These are phyloP conservation scores for Fraxinus albicans DNA, from an alignment of 305 asterid genomes.

Conservation along the genomic window DNA sequence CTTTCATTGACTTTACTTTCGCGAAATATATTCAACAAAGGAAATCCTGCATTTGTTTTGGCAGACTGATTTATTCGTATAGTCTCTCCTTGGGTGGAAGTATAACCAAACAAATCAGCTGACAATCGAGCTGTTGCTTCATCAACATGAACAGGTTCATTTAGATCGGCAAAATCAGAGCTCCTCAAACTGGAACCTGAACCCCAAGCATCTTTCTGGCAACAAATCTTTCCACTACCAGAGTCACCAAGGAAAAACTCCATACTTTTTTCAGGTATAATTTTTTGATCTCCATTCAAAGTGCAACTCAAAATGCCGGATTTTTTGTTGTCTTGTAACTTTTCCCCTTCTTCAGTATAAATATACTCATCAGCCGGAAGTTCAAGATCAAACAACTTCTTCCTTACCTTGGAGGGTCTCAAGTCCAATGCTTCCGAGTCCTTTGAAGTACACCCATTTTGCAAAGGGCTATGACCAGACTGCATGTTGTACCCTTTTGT, in stretches of 20 bases:
- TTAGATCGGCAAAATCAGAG: conserved; percentile 66
- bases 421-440: conserved; percentile 53
- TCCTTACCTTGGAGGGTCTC: conserved; percentile 76
- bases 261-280: conserved; percentile 24
- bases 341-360: conserved; percentile 59
- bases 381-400: conserved; percentile 79
- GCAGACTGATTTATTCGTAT: conserved; percentile 38
- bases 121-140: conserved; percentile 46
- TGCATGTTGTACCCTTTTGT: conserved; percentile 48
- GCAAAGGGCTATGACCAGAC: conserved; percentile 40
- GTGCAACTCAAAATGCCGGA: conserved; percentile 29
- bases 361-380: conserved; percentile 79
- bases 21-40: conserved; percentile 27
- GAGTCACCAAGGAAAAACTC: conserved; percentile 24
- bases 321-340: conserved; percentile 29
- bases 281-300: conserved; percentile 30
- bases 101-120: conserved; percentile 43
- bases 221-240: conserved; percentile 18
- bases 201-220: conserved; percentile 34
- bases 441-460: conserved; percentile 45
- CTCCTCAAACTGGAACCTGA: conserved; percentile 45
- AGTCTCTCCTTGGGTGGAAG: conserved; percentile 36
- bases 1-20: conserved; percentile 45
- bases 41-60: conserved; percentile 38
- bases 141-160: conserved; percentile 65